Conservation (phyloP, 1,284 basidiomycete species). For the Mycena citricolor region DNA sequence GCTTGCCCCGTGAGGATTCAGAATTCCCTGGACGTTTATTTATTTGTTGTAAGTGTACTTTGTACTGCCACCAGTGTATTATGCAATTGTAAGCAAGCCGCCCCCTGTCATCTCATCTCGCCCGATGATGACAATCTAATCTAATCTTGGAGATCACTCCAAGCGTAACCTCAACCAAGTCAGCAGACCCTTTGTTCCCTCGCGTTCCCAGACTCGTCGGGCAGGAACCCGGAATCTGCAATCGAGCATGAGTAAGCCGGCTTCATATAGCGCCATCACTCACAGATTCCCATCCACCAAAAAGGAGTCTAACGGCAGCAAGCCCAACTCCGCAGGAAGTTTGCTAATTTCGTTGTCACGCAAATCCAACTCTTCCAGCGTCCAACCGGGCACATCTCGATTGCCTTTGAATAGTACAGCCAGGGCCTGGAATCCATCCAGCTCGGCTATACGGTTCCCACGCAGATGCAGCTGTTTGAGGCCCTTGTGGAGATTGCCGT, state of each 20-base stretch:
- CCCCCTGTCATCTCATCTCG: too few species aligned
- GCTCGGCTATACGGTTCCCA: slow-evolving; percentile 60
- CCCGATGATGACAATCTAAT: too few species aligned
- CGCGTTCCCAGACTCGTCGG: slow-evolving; percentile 76
- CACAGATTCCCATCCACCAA: slow-evolving; percentile 82
- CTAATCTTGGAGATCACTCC: slow-evolving; percentile 43
- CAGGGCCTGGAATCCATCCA: slow-evolving; percentile 61
- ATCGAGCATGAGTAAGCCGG: background rate
- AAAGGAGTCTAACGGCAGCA: slow-evolving; percentile 74
- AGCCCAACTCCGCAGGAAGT: slow-evolving; percentile 65
- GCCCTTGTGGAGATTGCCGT: slow-evolving; percentile 36
- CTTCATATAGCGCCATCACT: slow-evolving; percentile 32
- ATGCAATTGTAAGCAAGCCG: too few species aligned
- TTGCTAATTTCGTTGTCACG: slow-evolving; percentile 74
- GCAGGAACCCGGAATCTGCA: slow-evolving; percentile 76
- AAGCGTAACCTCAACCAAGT: slow-evolving; percentile 72
- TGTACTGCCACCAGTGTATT: too few species aligned
- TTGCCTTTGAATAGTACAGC: slow-evolving; percentile 65
- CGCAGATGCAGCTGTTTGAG: slow-evolving; percentile 63
- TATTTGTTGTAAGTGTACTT: too few species aligned
- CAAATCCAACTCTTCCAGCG: slow-evolving; percentile 75
- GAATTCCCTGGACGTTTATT: too few species aligned
- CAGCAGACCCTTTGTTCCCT: slow-evolving; percentile 78
- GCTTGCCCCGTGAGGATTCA: too few species aligned
- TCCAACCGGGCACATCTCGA: slow-evolving; percentile 62